Conservation (phyloP, 331 rosid species). For the Malus hybrid region DNA sequence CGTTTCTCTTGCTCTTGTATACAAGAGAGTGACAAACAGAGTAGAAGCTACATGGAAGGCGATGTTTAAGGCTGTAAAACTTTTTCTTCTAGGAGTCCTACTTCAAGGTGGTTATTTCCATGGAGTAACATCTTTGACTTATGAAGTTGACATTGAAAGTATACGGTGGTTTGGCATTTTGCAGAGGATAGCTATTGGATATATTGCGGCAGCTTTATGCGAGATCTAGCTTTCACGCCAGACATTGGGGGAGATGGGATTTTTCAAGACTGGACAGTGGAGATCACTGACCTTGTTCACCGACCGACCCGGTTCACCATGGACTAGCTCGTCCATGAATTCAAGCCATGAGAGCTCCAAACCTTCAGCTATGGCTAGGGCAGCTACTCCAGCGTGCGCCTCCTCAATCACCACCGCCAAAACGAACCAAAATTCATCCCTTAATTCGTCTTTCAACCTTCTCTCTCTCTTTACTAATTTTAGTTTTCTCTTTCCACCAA, state of each 20-base stretch:
- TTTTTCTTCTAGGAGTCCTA: conserved; percentile 58
- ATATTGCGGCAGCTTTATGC: conserved; percentile 64
- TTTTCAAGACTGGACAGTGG: conserved; percentile 56
- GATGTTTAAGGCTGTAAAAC: conserved; percentile 41
- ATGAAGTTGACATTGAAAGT: conserved; percentile 67
- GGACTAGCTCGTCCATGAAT: conserved; percentile 50
- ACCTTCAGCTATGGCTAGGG: too few species aligned
- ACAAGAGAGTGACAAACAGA: conserved; percentile 53
- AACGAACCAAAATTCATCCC: neutral
- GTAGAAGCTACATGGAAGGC: conserved; percentile 54
- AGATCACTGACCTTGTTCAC: conserved; percentile 54
- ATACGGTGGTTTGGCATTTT: conserved; percentile 74
- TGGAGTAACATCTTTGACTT: conserved; percentile 67
- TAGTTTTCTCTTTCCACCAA: neutral
- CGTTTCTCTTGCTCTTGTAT: conserved; percentile 63
- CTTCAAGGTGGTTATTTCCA: conserved; percentile 99
- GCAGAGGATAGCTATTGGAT: conserved; percentile 91
- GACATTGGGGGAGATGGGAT: conserved; percentile 26
- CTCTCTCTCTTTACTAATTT: neutral
- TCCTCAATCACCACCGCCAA: neutral
- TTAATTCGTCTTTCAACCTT: neutral
- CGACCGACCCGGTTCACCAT: conserved; percentile 47
- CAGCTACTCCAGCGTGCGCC: too few species aligned
- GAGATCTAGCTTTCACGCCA: conserved; percentile 68
- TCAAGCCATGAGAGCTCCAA: conserved; percentile 37